Percentiles rank a stretch among this genome's conserved stretches.
phyloP scores from a whole-genome alignment of 2,329 filamentous ascomycete genomes.

The Fusarium nygamai region DNA sequence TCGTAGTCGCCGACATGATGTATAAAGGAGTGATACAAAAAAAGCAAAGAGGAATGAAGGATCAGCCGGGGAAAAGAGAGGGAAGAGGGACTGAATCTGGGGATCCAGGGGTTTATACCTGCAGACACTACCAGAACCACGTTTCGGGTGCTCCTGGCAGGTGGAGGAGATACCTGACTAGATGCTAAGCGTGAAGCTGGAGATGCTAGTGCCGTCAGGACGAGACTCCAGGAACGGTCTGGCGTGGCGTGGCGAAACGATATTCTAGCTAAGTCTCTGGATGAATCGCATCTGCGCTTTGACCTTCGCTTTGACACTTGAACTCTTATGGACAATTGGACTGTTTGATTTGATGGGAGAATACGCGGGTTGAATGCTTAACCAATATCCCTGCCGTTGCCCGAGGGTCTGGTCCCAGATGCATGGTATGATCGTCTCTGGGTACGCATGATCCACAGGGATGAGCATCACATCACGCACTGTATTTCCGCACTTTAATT shows the following conservation, averaged over 20 bases:
- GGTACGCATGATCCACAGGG: neutral
- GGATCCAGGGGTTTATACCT: conserved; percentile 4
- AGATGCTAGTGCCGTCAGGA: neutral
- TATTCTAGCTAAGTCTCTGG: neutral
- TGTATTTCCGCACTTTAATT: neutral
- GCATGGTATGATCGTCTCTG: neutral
- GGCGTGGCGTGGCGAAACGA: neutral
- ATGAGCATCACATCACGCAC: neutral
- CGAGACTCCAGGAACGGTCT: neutral
- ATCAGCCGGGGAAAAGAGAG: neutral
- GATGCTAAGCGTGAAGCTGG: neutral
- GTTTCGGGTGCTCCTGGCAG: neutral
- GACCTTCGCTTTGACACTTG: neutral
- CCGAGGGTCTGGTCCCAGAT: neutral
- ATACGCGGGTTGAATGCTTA: neutral
- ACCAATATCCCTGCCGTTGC: neutral
- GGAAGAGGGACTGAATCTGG: neutral
- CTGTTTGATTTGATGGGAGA: neutral
- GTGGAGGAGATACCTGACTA: too few species aligned
- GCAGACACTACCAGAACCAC: neutral
- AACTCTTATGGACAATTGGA: neutral
- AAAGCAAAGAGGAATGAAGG: neutral
- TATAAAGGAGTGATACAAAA: neutral
- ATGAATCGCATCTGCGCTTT: neutral
- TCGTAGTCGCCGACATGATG: conserved; percentile 13